A percentile compares a stretch with the other conserved stretches of the same genome.
Evolutionary conservation across 202 grass and related monocot species (phyloP).

Genomic region (Carex arenaria): DNA sequence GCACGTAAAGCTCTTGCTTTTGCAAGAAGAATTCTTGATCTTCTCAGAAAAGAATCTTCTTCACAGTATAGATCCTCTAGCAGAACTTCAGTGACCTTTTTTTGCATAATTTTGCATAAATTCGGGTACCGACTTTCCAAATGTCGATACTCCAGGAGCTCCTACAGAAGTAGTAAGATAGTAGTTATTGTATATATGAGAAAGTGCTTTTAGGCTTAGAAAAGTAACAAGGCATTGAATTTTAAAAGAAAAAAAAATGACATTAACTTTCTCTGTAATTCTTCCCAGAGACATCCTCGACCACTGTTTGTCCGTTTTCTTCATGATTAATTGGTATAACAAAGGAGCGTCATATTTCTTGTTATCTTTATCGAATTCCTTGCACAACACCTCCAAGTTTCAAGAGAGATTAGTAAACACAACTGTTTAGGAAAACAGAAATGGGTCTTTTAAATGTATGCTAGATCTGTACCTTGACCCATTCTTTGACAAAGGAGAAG

Average conservation of each 20-base stretch:
- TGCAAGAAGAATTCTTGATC: constrained; percentile 57
- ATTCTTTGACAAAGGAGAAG: constrained; percentile 50
- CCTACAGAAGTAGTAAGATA: constrained; percentile 33
- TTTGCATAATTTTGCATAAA: constrained; percentile 53
- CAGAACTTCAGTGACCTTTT: constrained; percentile 53
- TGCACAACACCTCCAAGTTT: constrained; percentile 35
- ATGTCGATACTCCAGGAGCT: constrained; percentile 46
- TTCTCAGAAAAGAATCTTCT: constrained; percentile 41
- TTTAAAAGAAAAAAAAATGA: constrained; percentile 17
- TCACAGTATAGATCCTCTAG: constrained; percentile 56
- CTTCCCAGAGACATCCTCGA: constrained; percentile 43
- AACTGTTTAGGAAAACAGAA: constrained; percentile 21
- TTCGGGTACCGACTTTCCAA: constrained; percentile 31
- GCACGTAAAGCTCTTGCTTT: constrained; percentile 51
- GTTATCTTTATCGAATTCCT: constrained; percentile 38
- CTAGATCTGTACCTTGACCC: constrained; percentile 64
- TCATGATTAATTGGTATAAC: constrained; percentile 45
- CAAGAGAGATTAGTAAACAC: constrained; percentile 12
- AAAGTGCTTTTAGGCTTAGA: background rate
- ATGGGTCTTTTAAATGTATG: background rate
- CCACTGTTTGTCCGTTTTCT: constrained; percentile 18
- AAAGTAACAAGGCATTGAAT: background rate
- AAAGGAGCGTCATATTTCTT: constrained; percentile 34
- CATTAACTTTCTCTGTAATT: constrained; percentile 64
- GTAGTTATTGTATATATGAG: background rate